Evolutionary conservation across 257 asterid species (phyloP), one percentile per base, ranked within the genome.

Genomic region (Jaltomata sinuosa): DNA sequence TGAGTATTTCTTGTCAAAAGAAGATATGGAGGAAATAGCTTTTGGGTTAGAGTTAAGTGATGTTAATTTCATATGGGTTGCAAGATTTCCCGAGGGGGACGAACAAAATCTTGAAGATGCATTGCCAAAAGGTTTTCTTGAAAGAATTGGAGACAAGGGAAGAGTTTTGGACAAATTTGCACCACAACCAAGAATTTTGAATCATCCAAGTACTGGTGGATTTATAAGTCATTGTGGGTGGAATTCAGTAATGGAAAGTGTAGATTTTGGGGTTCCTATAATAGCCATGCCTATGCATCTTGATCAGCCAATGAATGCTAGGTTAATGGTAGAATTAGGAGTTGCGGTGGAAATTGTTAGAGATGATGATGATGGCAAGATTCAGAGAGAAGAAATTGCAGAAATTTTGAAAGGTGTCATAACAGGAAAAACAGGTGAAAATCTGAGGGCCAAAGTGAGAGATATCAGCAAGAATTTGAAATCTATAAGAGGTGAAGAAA

Each of bases 31-130:
- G 16, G 97, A 88, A 82, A 50, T 91, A 12, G 91, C 92, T 5
- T 54, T 85, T 4, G 94, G 89, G 2, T 78, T 93, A 83, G 97
- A 93, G 89, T 83, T 85, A 8, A 90, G 93, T 85, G 47, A 81
- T 2, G 92, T 68, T 21, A 90, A 83, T 67, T 93, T 91, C 85
- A 88, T 93, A 3, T 93, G 95, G 97, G 90, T 93, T 21, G 14
- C 87, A 0, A 82, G 97, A 74, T 91, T 87, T 38, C 89, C 93
- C 0, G 80, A 77, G 0, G 94, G 89, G 0, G 87, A 81, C 49
- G 81, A 85, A 16, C 50, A 4, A 36, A 36, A n/a, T 54, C 21
- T 87, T 1, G 86, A 87, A 22, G 90, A 90, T 5, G 85, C 82
- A 2, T 83, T 93, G 1, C 92, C 92, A 8, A 2, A 45, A 71